phyloP scores from a whole-genome alignment of 192 early-diverging fungal species.

The Lobosporangium transversale region DNA sequence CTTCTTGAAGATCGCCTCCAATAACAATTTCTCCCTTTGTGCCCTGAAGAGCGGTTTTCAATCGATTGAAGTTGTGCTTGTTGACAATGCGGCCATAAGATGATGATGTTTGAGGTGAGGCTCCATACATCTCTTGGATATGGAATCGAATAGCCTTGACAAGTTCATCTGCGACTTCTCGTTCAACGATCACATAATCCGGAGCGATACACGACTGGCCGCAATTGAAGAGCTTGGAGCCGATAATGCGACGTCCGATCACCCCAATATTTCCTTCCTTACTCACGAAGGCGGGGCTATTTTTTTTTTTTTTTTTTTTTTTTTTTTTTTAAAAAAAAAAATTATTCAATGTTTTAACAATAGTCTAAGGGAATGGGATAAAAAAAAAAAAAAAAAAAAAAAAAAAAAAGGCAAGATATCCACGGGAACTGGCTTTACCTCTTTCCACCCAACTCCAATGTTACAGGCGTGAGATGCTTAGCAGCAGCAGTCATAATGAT shows the following conservation, averaged over 20 bases:
- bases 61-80: conserved; percentile 69
- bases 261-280: conserved; percentile 70
- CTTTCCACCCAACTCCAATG: conserved; percentile 96
- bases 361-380: background rate
- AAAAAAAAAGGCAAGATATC: no score
- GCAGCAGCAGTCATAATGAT: conserved; percentile 87
- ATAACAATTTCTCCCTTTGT: conserved; percentile 62
- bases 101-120: conserved; percentile 51
- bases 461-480: conserved; percentile 86
- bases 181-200: conserved; percentile 76
- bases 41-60: conserved; percentile 61
- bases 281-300: conserved; percentile 72
- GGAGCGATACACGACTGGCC: conserved; percentile 89
- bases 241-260: conserved; percentile 77
- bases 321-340: background rate
- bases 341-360: background rate
- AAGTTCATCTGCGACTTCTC: conserved; percentile 58
- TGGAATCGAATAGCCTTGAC: conserved; percentile 54
- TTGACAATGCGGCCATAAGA: conserved; percentile 72
- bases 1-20: conserved; percentile 70
- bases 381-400: no score
- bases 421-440: no score
- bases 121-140: conserved; percentile 54
- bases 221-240: conserved; percentile 85
- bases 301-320: background rate